phyloP scores from a whole-genome alignment of 2,329 filamentous ascomycete genomes.

The Dryadomyces quercivorus region DNA sequence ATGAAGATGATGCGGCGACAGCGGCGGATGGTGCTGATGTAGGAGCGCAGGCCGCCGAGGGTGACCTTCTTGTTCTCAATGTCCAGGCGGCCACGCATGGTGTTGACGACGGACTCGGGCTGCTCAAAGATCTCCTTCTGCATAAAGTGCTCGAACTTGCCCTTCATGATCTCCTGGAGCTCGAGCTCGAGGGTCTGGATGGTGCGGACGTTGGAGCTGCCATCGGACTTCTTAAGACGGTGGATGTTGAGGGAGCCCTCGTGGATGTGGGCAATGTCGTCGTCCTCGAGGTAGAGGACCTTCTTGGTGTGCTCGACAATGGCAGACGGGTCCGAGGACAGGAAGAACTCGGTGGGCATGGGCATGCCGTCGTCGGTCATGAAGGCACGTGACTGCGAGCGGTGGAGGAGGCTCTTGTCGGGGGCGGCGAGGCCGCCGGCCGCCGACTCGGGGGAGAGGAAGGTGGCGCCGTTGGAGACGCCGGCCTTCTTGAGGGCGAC shows the following conservation, averaged over 20 bases:
- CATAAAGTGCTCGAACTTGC: constrained; percentile 99
- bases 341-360: constrained; percentile 98
- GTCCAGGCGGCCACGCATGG: constrained; percentile 97
- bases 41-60: constrained; percentile 87
- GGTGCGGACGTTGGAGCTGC: constrained; percentile 89
- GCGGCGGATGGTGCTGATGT: constrained; percentile 90
- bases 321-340: constrained; percentile 94
- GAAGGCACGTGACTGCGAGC: constrained; percentile 96
- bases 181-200: constrained; percentile 98
- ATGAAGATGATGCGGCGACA: constrained; percentile 98
- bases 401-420: constrained; percentile 96
- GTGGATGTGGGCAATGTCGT: constrained; percentile 99
- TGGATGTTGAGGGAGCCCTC: constrained; percentile 99
- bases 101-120: constrained; percentile 98
- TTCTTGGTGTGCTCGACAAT: constrained; percentile 99
- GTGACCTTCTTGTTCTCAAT: constrained; percentile 88
- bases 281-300: constrained; percentile 98
- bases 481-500: constrained; percentile 86
- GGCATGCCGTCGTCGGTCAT: constrained; percentile 97
- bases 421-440: constrained; percentile 58
- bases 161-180: constrained; percentile 99
- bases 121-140: constrained; percentile 99
- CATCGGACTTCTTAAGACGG: constrained; percentile 92
- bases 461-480: constrained; percentile 59
- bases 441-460: constrained; percentile 42